These are phyloP conservation scores for Fusarium longipes DNA, from an alignment of 2,329 filamentous ascomycete species.

Conservation along the genomic window DNA sequence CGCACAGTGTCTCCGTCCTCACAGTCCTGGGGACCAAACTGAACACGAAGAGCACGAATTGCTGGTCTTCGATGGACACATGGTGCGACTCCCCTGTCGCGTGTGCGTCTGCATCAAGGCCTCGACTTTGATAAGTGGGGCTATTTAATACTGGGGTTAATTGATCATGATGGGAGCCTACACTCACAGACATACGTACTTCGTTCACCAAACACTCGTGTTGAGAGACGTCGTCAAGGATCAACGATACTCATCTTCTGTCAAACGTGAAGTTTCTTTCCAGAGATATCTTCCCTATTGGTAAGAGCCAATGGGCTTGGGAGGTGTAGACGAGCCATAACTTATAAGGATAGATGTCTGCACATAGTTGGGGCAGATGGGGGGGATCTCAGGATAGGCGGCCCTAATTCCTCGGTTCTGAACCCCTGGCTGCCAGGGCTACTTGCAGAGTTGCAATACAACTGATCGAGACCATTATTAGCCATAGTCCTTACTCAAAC, in stretches of 20 bases:
- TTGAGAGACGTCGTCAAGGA: neutral
- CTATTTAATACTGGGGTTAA: slow-evolving; percentile 19
- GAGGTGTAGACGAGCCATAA: neutral
- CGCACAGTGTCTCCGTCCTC: slow-evolving; percentile 40
- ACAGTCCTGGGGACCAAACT: slow-evolving; percentile 38
- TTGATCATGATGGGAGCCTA: slow-evolving; percentile 29
- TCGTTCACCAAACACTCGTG: neutral
- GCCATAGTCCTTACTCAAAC: slow-evolving; percentile 21
- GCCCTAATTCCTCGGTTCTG: slow-evolving; percentile 45
- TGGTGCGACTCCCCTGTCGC: slow-evolving; percentile 42
- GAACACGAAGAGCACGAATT: slow-evolving; percentile 43
- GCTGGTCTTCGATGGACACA: slow-evolving; percentile 35
- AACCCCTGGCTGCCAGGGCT: slow-evolving; percentile 40
- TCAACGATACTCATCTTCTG: neutral
- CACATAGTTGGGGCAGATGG: slow-evolving; percentile 24
- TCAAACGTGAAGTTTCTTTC: neutral
- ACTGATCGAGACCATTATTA: slow-evolving; percentile 42
- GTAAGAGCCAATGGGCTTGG: neutral
- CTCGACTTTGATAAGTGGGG: slow-evolving; percentile 42
- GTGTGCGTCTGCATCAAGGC: slow-evolving; percentile 37
- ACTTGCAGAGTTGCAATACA: slow-evolving; percentile 28
- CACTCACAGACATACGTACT: slow-evolving; percentile 19
- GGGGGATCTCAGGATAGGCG: slow-evolving; percentile 39
- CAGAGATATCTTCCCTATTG: neutral
- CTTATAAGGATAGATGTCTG: no score